These are phyloP conservation scores for Sporothrix dimorphospora DNA, from an alignment of 2,329 filamentous ascomycete species.

Conservation along the genomic window DNA sequence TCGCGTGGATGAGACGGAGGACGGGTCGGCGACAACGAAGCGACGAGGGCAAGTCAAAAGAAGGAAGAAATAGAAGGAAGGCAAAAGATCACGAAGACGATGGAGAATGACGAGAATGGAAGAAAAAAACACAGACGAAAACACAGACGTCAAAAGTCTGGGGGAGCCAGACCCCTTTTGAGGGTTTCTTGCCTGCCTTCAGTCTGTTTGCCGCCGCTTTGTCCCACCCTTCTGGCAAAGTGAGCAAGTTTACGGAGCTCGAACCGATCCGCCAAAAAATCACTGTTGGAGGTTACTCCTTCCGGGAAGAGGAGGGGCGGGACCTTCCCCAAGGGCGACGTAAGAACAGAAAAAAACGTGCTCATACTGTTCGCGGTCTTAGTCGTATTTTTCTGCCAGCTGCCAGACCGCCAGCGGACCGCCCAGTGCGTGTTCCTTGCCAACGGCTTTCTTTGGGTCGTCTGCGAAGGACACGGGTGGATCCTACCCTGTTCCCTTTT, in stretches of 20 bases:
- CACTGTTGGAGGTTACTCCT: neutral
- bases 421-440: too few relatives aligned
- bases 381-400: too few relatives aligned
- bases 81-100: too few relatives aligned
- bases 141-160: neutral
- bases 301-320: constrained; percentile 1
- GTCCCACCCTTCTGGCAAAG: neutral
- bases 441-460: neutral
- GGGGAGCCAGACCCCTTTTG: neutral
- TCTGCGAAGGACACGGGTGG: neutral
- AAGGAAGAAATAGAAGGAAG: neutral
- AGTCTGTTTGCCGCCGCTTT: neutral
- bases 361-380: constrained; percentile 4
- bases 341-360: neutral
- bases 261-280: neutral
- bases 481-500: neutral
- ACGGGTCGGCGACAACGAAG: constrained; percentile 22
- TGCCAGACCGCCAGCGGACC: too few relatives aligned
- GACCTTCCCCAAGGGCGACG: neutral
- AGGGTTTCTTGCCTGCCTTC: neutral
- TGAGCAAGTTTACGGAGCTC: constrained; percentile 25
- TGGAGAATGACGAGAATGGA: neutral
- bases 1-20: neutral
- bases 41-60: neutral
- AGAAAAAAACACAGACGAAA: neutral